Base-by-base conservation (phyloP, 768 basidiomycete genomes). In the Lentinula aciculospora region DNA sequence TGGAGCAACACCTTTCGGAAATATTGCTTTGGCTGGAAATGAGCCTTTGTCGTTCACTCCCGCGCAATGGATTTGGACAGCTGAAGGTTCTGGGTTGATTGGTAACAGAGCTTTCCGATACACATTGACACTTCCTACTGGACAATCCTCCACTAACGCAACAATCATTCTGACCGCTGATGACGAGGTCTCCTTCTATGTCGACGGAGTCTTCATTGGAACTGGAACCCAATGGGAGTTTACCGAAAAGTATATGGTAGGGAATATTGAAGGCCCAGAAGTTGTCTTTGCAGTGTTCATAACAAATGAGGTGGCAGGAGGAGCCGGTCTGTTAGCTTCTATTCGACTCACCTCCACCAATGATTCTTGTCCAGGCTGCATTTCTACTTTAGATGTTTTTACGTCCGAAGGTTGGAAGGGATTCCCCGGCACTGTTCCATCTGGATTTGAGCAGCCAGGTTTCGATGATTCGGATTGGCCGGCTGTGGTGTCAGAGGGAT, bases 51-150 rank as follows among this genome's bases (percentile, higher is more conserved):
- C 62, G 0, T 57, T 71, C 46, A 53, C 58, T 5, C 31, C 57
- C 53, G 64, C 70, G 2, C 58, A 57, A 3, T 71, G 70, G 70
- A 67, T 71, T 47, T 71, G 69, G 70, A 65, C 66, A 7, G 44
- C 60, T n/a, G 61, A 64, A 44, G 44, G 53, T 10, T 51, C 59
- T n/a, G n/a, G 3, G 15, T 17, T 10, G 55, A 44, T 66, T 3
- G 61, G 61, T 32, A 48, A 60, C 4, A 65, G 68, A 19, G 70
- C 69, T 0, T 72, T 72, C 62, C 64, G 71, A 27, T 65, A 64
- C 42, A 66, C 64, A 2, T 61, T 68, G 50, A 44, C 55, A 15
- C 53, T 61, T 9, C 58, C 67, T 8, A 54, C 40, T 12, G 68
- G 68, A 7, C 68, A 69, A 56, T 61, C 58, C 9, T 48, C 67